Evolutionary conservation across 2,329 filamentous ascomycete genomes (phyloP).

Genomic region (Trichoderma brevicompactum): DNA sequence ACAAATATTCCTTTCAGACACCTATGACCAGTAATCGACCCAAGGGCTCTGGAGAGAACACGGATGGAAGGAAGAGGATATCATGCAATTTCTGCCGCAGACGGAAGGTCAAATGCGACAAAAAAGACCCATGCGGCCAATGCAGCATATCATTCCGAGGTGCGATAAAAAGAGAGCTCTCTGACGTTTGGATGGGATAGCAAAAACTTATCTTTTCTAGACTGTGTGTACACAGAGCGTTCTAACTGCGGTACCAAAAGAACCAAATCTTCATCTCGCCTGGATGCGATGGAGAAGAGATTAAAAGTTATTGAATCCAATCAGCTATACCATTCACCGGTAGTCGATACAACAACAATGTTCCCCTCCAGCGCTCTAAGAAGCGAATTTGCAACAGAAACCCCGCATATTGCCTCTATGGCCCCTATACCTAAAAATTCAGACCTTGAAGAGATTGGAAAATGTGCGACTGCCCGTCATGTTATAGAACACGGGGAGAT

Average conservation of each 20-base stretch:
- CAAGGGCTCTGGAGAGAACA: not conserved
- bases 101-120: conserved; percentile 16
- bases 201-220: not conserved
- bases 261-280: not conserved
- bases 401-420: not conserved
- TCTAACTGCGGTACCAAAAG: not conserved
- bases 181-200: not conserved
- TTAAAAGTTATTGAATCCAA: not conserved
- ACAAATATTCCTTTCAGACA: not conserved
- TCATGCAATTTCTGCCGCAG: conserved; percentile 5
- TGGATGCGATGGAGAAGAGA: not conserved
- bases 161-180: not conserved
- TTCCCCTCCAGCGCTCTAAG: not conserved
- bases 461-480: conserved; percentile 10
- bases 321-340: not conserved
- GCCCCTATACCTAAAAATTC: not conserved
- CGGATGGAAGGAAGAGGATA: not conserved
- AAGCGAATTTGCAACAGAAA: not conserved
- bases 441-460: conserved; percentile 4
- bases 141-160: conserved; percentile 15
- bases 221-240: conserved; percentile 6
- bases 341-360: not conserved
- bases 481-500: conserved; percentile 11
- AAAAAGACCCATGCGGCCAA: conserved; percentile 6
- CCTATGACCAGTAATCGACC: not conserved